Percentiles rank a stretch among this genome's conserved stretches.
Evolutionary conservation across 768 basidiomycete genomes (phyloP).

Genomic region (Gymnopilus dilepis): DNA sequence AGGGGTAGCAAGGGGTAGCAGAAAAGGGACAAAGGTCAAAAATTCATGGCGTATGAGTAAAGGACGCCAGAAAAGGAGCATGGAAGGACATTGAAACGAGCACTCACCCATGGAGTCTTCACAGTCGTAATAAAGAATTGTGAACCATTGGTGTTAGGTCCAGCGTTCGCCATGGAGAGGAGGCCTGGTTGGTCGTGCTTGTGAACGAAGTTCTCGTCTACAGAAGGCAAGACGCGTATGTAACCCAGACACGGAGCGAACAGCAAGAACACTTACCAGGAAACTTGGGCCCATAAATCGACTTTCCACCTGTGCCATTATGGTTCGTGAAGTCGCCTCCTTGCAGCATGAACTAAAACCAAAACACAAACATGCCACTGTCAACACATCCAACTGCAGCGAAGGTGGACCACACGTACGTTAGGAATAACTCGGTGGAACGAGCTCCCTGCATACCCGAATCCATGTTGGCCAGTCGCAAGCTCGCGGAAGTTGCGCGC

Average conservation of each 20-base stretch:
- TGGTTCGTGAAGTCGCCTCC: slow-evolving; percentile 84
- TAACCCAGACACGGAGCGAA: background rate
- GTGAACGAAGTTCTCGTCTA: slow-evolving; percentile 82
- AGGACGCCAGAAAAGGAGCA: background rate
- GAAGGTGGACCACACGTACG: slow-evolving; percentile 39
- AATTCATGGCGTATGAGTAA: background rate
- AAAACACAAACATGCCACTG: background rate
- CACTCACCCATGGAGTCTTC: slow-evolving; percentile 68
- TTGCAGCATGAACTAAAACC: slow-evolving; percentile 76
- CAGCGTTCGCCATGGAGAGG: slow-evolving; percentile 88
- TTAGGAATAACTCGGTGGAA: slow-evolving; percentile 81
- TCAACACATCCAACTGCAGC: background rate
- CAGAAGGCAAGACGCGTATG: background rate
- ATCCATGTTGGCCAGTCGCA: slow-evolving; percentile 66
- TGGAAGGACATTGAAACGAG: slow-evolving; percentile 18
- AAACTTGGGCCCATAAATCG: slow-evolving; percentile 86
- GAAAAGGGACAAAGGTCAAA: background rate
- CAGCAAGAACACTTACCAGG: slow-evolving; percentile 44
- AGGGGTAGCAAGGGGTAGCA: background rate
- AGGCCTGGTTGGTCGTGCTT: slow-evolving; percentile 71
- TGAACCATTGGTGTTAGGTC: slow-evolving; percentile 80
- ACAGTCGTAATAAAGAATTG: slow-evolving; percentile 86
- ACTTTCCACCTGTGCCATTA: slow-evolving; percentile 83
- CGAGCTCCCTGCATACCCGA: slow-evolving; percentile 69
- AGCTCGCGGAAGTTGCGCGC: slow-evolving; percentile 83